Evolutionary conservation across 2,329 filamentous ascomycete genomes (phyloP), one percentile per base, ranked within the genome.

Genomic region (Didymosphaeria variabile): DNA sequence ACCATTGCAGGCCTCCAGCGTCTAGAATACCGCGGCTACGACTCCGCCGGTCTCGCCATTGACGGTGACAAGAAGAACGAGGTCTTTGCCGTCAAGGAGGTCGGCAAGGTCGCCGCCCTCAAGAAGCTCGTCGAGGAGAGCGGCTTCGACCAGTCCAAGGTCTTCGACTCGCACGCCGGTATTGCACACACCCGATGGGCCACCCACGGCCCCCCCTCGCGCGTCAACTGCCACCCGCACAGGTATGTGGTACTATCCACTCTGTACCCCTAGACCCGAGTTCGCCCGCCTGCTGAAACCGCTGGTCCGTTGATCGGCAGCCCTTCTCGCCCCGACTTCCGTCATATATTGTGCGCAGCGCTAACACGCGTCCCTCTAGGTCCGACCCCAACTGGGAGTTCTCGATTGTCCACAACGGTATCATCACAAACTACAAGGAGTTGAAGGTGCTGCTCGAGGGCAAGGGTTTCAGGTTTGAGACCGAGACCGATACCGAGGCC

Each of bases 361-460:
- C 73, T 76, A 66, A 75, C 61, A 46, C 49, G 57, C 53, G 45
- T 52, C 32, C 51, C 52, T 40, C 23, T 62, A 96, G 94, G 82
- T 98, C 94, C 69, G 95, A 99, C 81, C 88, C 91, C 73, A 92
- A 84, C 75, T 99, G 94, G 93, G 91, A 99, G 83, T 99, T 99
- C 81, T 87, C 92, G 69, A 90, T 99, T 73, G 95, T 98, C 64
- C 95, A 99, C 90, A 99, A 99, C 83, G 95, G 95, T 78, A 99
- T 99, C 87, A 99, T 99, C 83, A 99, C 95, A 85, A 99, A 99
- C 88, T 99, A 99, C 89, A 99, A 99, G 87, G 95, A 99, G 84
- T 85, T 99, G 75, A 97, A 94, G 89, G 92, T 91, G 65, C 89
- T 99, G 67, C 87, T 99, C 71, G 88, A 91, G 83, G 87, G 87